phyloP scores from a whole-genome alignment of 768 basidiomycete species.

The Auricularia auricula-judae region DNA sequence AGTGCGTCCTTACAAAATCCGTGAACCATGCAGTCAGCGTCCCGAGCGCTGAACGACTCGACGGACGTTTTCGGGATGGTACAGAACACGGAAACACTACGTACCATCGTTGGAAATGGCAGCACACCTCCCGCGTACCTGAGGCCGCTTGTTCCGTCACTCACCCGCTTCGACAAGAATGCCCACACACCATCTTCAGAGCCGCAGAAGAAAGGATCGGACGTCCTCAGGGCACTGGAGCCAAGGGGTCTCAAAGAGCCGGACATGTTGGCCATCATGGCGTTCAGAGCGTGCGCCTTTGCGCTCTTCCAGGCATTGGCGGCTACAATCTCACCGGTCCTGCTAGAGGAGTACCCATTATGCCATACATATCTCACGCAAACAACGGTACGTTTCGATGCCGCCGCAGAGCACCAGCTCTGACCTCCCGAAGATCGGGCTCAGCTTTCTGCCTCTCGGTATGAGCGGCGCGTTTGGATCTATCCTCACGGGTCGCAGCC shows the following conservation, averaged over 20 bases:
- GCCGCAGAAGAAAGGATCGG: background rate
- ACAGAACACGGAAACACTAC: constrained; percentile 25
- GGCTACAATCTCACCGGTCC: constrained; percentile 50
- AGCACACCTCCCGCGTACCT: constrained; percentile 21
- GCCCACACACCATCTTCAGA: background rate
- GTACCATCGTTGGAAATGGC: constrained; percentile 33
- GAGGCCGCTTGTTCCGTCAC: constrained; percentile 21
- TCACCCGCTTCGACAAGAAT: constrained; percentile 6
- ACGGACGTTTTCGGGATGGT: too few species aligned
- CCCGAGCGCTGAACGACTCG: too few species aligned
- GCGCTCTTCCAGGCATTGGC: constrained; percentile 50
- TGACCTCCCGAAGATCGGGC: constrained; percentile 35
- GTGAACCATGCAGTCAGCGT: too few species aligned
- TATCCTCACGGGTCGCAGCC: constrained; percentile 41
- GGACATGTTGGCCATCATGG: constrained; percentile 44
- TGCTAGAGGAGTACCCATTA: constrained; percentile 44
- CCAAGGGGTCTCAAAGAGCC: constrained; percentile 35
- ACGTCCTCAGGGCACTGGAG: background rate
- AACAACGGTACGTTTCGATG: constrained; percentile 17
- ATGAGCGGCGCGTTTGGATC: constrained; percentile 58
- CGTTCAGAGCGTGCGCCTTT: constrained; percentile 42
- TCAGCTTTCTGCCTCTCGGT: constrained; percentile 71
- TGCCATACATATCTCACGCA: constrained; percentile 29
- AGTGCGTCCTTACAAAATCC: too few species aligned
- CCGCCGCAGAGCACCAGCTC: too few species aligned